Conservation (phyloP, 2,329 filamentous ascomycete genomes). For the Lachnellula cervina region DNA sequence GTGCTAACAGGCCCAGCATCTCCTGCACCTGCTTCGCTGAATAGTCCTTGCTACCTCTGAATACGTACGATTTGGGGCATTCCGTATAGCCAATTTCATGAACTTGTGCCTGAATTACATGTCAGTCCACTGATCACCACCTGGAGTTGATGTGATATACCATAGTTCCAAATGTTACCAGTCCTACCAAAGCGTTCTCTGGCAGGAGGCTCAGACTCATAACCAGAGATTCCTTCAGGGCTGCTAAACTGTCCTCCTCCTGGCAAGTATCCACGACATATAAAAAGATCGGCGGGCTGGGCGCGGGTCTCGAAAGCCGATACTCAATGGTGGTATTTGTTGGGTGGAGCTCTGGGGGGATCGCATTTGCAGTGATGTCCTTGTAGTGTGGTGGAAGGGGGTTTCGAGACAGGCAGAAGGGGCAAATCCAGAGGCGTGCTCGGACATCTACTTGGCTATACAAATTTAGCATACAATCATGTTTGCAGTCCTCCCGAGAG, state of each 20-base stretch:
- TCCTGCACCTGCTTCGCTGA: slow-evolving; percentile 98
- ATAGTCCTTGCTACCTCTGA: slow-evolving; percentile 97
- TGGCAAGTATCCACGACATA: slow-evolving; percentile 88
- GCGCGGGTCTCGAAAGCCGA: slow-evolving; percentile 72
- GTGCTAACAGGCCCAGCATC: slow-evolving; percentile 81
- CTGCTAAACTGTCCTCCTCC: slow-evolving; percentile 78
- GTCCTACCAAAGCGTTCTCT: slow-evolving; percentile 73
- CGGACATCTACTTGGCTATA: slow-evolving; percentile 75
- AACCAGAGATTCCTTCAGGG: slow-evolving; percentile 79
- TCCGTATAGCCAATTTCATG: slow-evolving; percentile 98
- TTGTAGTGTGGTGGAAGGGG: slow-evolving; percentile 82
- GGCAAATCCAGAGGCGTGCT: slow-evolving; percentile 82
- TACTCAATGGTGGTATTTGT: slow-evolving; percentile 89
- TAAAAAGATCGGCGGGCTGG: slow-evolving; percentile 79
- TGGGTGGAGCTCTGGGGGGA: slow-evolving; percentile 77
- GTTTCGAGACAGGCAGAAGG: slow-evolving; percentile 81
- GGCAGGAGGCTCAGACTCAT: slow-evolving; percentile 80
- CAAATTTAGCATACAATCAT: slow-evolving; percentile 20
- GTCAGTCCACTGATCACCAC: background rate
- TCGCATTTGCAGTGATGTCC: slow-evolving; percentile 78
- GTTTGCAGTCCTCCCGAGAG: slow-evolving; percentile 2
- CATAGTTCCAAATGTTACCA: slow-evolving; percentile 92
- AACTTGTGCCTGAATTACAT: slow-evolving; percentile 69
- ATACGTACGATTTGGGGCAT: slow-evolving; percentile 97
- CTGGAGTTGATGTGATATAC: slow-evolving; percentile 44